Base-by-base conservation (phyloP, 108 stramenopile genomes). In the Pseudonitzschia multiseries region DNA sequence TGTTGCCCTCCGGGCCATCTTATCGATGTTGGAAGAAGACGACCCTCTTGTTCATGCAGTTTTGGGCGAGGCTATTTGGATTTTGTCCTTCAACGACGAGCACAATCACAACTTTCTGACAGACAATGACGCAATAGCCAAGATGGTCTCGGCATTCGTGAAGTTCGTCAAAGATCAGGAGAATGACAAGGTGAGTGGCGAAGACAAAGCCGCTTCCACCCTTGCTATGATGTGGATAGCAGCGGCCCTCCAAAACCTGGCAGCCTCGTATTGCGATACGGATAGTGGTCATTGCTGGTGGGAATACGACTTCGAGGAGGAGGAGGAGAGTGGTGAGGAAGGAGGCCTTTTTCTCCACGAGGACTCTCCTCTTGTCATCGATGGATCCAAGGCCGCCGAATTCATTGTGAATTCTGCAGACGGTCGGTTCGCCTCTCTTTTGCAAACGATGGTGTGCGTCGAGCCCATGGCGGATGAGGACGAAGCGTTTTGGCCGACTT, bases 161-260 rank as follows among this genome's bases (percentile, higher is more conserved):
- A 36, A 36, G 6, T 36, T 36, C 36, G 36, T 6, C 36, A 36
- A 36, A 36, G 69, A 44, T 18, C 59, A 24, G 15, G 27, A 15
- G 1, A 32, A 32, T 32, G 50, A 17, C 4, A 3, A n/a, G 50
- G 4, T n/a, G 50, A 17, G n/a, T 3, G 50, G 3, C 10, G 50
- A 51, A 10, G 50, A 51, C 4, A 51, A 10, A 10, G 22, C 20
- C 10, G 59, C 59, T 3, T 60, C 22, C 24, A 26, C 8, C 22
- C 17, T 29, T 17, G 26, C 66, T 0, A 32, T 73, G 41, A 74
- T 74, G 73, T 74, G 73, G 73, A 26, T 42, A 15, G 42, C 46
- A 52, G 73, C 73, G 10, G 73, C 65, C 17, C 27, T 74, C 29
- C 73, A 74, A 24, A 74, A 74, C 42, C 20, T 74, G 31, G 66